Evolutionary conservation across 2,329 filamentous ascomycete species (phyloP).

Genomic region (Neocucurbitaria cava): DNA sequence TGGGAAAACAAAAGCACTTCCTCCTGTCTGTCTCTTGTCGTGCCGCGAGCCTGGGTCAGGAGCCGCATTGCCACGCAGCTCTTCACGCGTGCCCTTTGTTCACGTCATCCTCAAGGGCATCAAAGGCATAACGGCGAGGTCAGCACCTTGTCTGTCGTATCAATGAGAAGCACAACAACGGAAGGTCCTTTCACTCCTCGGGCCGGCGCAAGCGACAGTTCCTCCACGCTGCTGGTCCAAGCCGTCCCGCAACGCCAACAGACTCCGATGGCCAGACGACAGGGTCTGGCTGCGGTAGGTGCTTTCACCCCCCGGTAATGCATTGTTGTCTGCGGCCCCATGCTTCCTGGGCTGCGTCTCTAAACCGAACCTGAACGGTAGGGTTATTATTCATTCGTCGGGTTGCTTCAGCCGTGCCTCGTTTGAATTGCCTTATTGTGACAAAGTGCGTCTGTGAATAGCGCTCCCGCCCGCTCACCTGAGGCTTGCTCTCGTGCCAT

Average conservation of each 20-base stretch:
- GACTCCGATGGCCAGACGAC: conserved; percentile 42
- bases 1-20: conserved; percentile 40
- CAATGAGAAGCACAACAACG: conserved; percentile 17
- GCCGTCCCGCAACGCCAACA: conserved; percentile 49
- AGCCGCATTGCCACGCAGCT: conserved; percentile 36
- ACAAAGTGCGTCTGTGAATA: conserved; percentile 45
- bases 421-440: conserved; percentile 48
- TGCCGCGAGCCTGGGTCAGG: conserved; percentile 43
- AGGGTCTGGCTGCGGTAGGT: conserved; percentile 44
- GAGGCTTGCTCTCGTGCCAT: conserved; percentile 45
- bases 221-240: conserved; percentile 48
- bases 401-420: conserved; percentile 50
- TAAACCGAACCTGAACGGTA: conserved; percentile 45
- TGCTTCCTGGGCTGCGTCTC: conserved; percentile 39
- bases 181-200: conserved; percentile 28
- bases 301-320: conserved; percentile 40
- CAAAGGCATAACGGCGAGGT: conserved; percentile 9
- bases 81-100: conserved; percentile 11
- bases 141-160: conserved; percentile 15
- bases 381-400: conserved; percentile 46
- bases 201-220: conserved; percentile 47
- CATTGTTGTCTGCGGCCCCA: conserved; percentile 45
- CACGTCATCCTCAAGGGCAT: conserved; percentile 2
- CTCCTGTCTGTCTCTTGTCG: conserved; percentile 35
- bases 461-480: conserved; percentile 46